Conservation (phyloP, 202 grass and related monocot species). For the Setaria viridis region DNA sequence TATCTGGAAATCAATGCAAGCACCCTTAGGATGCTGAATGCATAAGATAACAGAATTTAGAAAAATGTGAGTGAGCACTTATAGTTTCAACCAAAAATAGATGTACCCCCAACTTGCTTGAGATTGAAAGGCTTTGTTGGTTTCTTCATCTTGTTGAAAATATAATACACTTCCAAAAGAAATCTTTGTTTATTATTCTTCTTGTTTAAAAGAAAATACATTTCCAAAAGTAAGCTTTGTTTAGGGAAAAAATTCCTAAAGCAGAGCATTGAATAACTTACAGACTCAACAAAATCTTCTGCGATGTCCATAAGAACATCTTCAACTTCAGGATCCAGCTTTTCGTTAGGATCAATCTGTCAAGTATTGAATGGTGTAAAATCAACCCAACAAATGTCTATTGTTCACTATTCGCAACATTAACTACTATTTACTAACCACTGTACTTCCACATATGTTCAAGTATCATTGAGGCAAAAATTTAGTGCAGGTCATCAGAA, state of each 20-base stretch:
- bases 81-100: neutral
- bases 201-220: neutral
- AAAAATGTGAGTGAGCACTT: neutral
- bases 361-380: slow-evolving; percentile 15
- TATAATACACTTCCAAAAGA: neutral
- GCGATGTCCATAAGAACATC: slow-evolving; percentile 95
- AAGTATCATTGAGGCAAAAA: slow-evolving; percentile 16
- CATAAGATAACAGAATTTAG: neutral
- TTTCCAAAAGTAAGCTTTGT: no score
- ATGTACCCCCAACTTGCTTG: neutral
- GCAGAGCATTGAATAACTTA: slow-evolving; percentile 45
- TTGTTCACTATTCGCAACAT: neutral
- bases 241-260: neutral
- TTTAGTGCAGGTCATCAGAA: slow-evolving; percentile 9
- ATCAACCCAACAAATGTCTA: slow-evolving; percentile 1
- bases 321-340: slow-evolving; percentile 89
- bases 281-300: slow-evolving; percentile 98
- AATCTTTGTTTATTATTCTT: neutral
- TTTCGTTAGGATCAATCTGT: slow-evolving; percentile 92
- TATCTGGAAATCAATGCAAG: neutral
- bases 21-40: neutral
- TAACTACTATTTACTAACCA: slow-evolving; percentile 24
- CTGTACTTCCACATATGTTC: slow-evolving; percentile 19
- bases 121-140: neutral
- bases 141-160: neutral